Evolutionary conservation across 345 rosid genomes (phyloP).

Genomic region (Eucalyptus lansdowneana): DNA sequence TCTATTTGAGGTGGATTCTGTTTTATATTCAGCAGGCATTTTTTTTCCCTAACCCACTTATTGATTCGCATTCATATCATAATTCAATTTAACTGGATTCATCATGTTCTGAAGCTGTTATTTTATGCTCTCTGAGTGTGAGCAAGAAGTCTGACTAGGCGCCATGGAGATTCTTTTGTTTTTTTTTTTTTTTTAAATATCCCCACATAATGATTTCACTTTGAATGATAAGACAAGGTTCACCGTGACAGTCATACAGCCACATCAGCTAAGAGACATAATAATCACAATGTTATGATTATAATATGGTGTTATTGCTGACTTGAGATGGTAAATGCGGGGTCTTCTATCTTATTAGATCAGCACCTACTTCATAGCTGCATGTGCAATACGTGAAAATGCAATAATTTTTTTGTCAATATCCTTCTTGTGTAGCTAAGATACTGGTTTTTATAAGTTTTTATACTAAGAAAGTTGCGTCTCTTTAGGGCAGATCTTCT

Average conservation of each 20-base stretch:
- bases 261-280: background rate
- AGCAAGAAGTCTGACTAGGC: background rate
- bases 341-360: background rate
- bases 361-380: background rate
- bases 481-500: slow-evolving; percentile 36
- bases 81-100: background rate
- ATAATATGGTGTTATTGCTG: background rate
- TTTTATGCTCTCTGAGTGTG: background rate
- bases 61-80: background rate
- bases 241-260: background rate
- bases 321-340: background rate
- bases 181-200: too few species aligned
- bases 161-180: background rate
- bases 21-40: background rate
- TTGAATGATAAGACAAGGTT: background rate
- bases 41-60: background rate
- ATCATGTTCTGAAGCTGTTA: background rate
- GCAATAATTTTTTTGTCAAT: background rate
- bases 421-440: background rate
- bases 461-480: background rate
- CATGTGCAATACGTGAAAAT: background rate
- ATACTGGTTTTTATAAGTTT: background rate
- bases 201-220: background rate
- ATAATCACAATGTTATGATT: background rate
- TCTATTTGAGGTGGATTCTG: background rate